phyloP scores from a whole-genome alignment of 2,329 filamentous ascomycete species.

The Fusarium keratoplasticum region DNA sequence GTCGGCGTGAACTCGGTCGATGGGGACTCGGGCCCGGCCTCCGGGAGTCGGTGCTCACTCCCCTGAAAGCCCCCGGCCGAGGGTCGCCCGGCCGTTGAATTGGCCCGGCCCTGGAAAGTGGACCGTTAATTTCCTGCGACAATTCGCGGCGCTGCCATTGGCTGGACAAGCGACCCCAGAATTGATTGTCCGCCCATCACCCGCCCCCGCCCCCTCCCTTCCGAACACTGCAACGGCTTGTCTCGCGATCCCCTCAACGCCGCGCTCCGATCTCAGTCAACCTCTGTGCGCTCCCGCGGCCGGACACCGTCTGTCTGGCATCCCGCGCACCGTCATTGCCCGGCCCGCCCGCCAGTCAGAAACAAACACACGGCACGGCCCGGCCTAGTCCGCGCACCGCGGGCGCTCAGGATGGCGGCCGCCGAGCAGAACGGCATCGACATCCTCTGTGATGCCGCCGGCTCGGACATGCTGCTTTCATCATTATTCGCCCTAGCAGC shows the following conservation, averaged over 20 bases:
- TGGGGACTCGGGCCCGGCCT: slow-evolving; percentile 14
- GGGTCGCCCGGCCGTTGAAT: slow-evolving; percentile 13
- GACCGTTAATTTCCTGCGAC: background rate
- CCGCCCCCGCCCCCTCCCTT: slow-evolving; percentile 34
- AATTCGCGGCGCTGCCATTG: slow-evolving; percentile 23
- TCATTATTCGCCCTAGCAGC: slow-evolving; percentile 42
- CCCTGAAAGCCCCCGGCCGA: background rate
- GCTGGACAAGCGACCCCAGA: slow-evolving; percentile 19
- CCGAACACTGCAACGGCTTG: slow-evolving; percentile 32
- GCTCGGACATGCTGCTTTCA: slow-evolving; percentile 43
- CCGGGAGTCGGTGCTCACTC: background rate
- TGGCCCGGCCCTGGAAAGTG: slow-evolving; percentile 3
- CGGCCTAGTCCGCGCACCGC: slow-evolving; percentile 13
- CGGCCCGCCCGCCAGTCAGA: background rate
- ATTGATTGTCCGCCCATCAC: slow-evolving; percentile 20
- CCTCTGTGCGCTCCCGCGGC: slow-evolving; percentile 6
- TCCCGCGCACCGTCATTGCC: background rate
- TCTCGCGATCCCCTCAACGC: slow-evolving; percentile 29
- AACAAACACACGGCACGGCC: slow-evolving; percentile 18
- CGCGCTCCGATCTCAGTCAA: background rate
- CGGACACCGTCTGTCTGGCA: slow-evolving; percentile 11
- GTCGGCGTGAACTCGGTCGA: background rate
- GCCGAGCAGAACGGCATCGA: slow-evolving; percentile 45
- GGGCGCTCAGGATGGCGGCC: slow-evolving; percentile 37
- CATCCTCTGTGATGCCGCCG: slow-evolving; percentile 44